phyloP scores from a whole-genome alignment of 2,329 filamentous ascomycete species.

The Sordariomycetes sp. region DNA sequence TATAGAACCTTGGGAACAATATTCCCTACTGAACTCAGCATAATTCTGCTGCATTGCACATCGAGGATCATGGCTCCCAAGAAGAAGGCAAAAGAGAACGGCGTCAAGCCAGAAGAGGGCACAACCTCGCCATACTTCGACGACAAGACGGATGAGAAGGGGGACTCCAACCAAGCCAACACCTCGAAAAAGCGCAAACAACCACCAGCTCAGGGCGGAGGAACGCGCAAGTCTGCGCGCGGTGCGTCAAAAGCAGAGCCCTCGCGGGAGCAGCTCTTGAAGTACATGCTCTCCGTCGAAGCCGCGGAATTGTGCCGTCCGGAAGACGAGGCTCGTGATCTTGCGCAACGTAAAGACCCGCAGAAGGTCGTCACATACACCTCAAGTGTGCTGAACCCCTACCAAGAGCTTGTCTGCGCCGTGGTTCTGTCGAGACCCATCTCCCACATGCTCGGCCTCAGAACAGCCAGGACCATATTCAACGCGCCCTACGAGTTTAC shows the following conservation, averaged over 20 bases:
- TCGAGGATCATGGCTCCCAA: neutral
- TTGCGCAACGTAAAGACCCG: neutral
- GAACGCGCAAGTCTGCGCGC: conserved; percentile 1
- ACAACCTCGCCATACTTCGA: neutral
- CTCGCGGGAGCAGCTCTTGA: neutral
- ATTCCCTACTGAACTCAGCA: neutral
- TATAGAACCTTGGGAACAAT: neutral
- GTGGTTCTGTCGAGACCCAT: conserved; percentile 33
- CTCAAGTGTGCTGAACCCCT: conserved; percentile 20
- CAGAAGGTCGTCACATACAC: conserved; percentile 2
- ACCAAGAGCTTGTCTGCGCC: conserved; percentile 33
- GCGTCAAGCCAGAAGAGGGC: no score
- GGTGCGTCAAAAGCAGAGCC: neutral
- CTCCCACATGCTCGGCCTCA: conserved; percentile 29
- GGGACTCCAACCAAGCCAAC: no score
- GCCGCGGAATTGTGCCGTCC: neutral
- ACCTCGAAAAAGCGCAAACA: neutral
- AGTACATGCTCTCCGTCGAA: conserved; percentile 3
- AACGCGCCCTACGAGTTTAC: conserved; percentile 26
- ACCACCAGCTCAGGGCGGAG: neutral
- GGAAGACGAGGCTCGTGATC: neutral
- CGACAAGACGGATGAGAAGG: neutral
- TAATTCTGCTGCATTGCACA: no score
- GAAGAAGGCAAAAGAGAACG: neutral
- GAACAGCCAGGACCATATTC: conserved; percentile 31